These are phyloP conservation scores for Fusarium luffae DNA, from an alignment of 2,329 filamentous ascomycete species.

Conservation along the genomic window DNA sequence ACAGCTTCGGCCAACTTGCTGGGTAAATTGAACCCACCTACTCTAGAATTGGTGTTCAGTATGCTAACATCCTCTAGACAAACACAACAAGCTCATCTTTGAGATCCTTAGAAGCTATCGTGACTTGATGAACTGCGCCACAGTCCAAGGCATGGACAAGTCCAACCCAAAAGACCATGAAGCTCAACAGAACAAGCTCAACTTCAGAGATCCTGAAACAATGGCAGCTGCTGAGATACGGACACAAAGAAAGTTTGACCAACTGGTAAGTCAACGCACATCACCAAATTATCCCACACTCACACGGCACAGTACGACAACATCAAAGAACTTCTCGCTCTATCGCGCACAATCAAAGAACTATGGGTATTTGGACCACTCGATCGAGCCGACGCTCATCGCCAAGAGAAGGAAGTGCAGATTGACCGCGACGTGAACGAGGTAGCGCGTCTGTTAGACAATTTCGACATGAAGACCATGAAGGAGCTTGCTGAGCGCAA, in stretches of 20 bases:
- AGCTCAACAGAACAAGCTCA: slow-evolving; percentile 51
- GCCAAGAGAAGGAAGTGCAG: slow-evolving; percentile 51
- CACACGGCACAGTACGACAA: slow-evolving; percentile 51
- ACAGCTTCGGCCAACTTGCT: slow-evolving; percentile 50
- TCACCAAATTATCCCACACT: neutral
- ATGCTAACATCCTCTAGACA: slow-evolving; percentile 48
- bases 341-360: slow-evolving; percentile 59
- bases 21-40: slow-evolving; percentile 42
- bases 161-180: slow-evolving; percentile 53
- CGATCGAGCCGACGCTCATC: slow-evolving; percentile 51
- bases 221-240: slow-evolving; percentile 57
- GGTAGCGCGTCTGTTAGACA: slow-evolving; percentile 51
- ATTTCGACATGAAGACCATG: slow-evolving; percentile 51
- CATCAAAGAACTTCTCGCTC: slow-evolving; percentile 58
- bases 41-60: neutral
- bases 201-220: slow-evolving; percentile 54
- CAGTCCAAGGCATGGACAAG: slow-evolving; percentile 55
- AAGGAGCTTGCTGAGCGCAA: slow-evolving; percentile 48
- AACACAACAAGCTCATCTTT: slow-evolving; percentile 58
- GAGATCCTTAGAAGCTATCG: slow-evolving; percentile 58
- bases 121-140: slow-evolving; percentile 56
- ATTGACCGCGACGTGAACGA: slow-evolving; percentile 52
- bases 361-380: slow-evolving; percentile 59
- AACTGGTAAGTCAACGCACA: slow-evolving; percentile 48
- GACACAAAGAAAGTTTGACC: slow-evolving; percentile 60